phyloP scores from a whole-genome alignment of 2,329 filamentous ascomycete species.

The Thelonectria olida region DNA sequence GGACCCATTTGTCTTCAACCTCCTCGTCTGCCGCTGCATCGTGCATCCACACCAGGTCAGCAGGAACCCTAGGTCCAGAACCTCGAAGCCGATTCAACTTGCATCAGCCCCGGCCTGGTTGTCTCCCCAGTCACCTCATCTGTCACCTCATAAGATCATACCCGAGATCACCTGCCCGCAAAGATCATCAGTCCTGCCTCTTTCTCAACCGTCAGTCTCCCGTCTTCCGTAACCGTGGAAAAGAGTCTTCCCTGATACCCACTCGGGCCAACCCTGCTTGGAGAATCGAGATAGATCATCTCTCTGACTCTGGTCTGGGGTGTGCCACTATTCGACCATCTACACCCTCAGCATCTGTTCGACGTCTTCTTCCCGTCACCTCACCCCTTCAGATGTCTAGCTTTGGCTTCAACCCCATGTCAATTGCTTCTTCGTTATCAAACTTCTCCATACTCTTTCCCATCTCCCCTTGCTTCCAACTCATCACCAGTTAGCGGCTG shows the following conservation, averaged over 20 bases:
- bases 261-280: slow-evolving; percentile 26
- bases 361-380: slow-evolving; percentile 21
- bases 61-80: slow-evolving; percentile 36
- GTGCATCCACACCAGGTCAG: slow-evolving; percentile 30
- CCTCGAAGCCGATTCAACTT: slow-evolving; percentile 31
- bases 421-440: slow-evolving; percentile 24
- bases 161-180: slow-evolving; percentile 35
- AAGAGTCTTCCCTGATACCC: slow-evolving; percentile 23
- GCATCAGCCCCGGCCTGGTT: slow-evolving; percentile 30
- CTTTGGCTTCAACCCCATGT: slow-evolving; percentile 25
- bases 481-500: slow-evolving; percentile 19
- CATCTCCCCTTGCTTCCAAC: slow-evolving; percentile 19
- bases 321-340: slow-evolving; percentile 27
- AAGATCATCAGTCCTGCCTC: slow-evolving; percentile 28
- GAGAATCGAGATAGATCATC: slow-evolving; percentile 40
- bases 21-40: slow-evolving; percentile 15
- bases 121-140: slow-evolving; percentile 36
- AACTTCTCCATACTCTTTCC: slow-evolving; percentile 22
- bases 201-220: slow-evolving; percentile 27
- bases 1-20: slow-evolving; percentile 17
- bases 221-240: slow-evolving; percentile 31
- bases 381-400: slow-evolving; percentile 26
- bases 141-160: slow-evolving; percentile 36
- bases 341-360: slow-evolving; percentile 22
- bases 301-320: slow-evolving; percentile 14